Evolutionary conservation across 1,139 yeast genomes (phyloP).

Genomic region (Arxiozyma bovina): DNA sequence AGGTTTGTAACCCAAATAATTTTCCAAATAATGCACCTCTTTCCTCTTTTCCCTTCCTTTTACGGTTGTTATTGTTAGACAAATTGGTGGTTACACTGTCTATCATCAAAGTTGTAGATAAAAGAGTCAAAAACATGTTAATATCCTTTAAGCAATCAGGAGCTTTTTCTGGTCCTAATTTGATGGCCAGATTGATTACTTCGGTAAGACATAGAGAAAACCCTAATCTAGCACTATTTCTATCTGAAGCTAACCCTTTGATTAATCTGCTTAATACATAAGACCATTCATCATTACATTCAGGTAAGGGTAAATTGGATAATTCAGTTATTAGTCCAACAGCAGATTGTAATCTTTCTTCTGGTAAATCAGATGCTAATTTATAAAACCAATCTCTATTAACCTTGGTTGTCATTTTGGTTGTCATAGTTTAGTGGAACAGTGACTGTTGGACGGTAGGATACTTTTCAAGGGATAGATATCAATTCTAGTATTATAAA

Average conservation of each 20-base stretch:
- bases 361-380: conserved; percentile 67
- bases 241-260: conserved; percentile 71
- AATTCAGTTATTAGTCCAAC: conserved; percentile 55
- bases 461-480: background rate
- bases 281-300: conserved; percentile 56
- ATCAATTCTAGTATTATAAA: no score
- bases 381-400: conserved; percentile 70
- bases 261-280: conserved; percentile 73
- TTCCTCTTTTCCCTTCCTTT: conserved; percentile 69
- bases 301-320: conserved; percentile 26
- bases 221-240: conserved; percentile 81
- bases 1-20: conserved; percentile 73
- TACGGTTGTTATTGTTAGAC: conserved; percentile 33
- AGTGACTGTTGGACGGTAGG: background rate
- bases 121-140: conserved; percentile 32
- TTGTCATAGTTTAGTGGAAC: background rate
- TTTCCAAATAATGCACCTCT: conserved; percentile 75
- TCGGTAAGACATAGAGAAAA: conserved; percentile 85
- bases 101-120: conserved; percentile 34
- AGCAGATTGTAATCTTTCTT: conserved; percentile 69
- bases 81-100: conserved; percentile 13
- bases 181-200: conserved; percentile 41
- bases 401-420: conserved; percentile 30
- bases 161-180: conserved; percentile 16
- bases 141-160: conserved; percentile 22